Percentiles rank a stretch among this genome's conserved stretches.
Evolutionary conservation across 768 basidiomycete species (phyloP).

Genomic region (Candolleomyces efflorescens): DNA sequence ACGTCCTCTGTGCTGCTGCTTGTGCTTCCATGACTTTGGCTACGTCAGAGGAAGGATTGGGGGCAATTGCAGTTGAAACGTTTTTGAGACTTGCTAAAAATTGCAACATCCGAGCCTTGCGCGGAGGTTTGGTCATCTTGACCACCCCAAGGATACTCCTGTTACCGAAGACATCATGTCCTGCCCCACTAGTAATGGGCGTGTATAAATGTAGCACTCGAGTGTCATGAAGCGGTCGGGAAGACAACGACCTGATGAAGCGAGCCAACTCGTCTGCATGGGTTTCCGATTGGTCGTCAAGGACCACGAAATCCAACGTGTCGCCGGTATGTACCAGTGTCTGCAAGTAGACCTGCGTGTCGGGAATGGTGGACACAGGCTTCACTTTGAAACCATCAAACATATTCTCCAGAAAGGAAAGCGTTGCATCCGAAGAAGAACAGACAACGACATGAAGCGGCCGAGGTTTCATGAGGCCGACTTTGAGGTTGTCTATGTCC

Average conservation of each 20-base stretch:
- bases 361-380: slow-evolving; percentile 39
- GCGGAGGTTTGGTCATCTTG: slow-evolving; percentile 69
- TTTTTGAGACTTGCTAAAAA: slow-evolving; percentile 58
- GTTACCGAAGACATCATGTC: slow-evolving; percentile 46
- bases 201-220: slow-evolving; percentile 72
- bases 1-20: slow-evolving; percentile 44
- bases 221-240: slow-evolving; percentile 41
- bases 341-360: slow-evolving; percentile 39
- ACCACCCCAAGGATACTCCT: slow-evolving; percentile 51
- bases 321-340: slow-evolving; percentile 23
- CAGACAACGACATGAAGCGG: slow-evolving; percentile 51
- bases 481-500: slow-evolving; percentile 44
- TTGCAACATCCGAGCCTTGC: slow-evolving; percentile 55
- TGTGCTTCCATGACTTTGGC: slow-evolving; percentile 43
- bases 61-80: slow-evolving; percentile 39
- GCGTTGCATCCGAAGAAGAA: slow-evolving; percentile 56
- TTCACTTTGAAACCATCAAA: slow-evolving; percentile 50
- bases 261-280: slow-evolving; percentile 54
- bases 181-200: slow-evolving; percentile 57
- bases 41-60: slow-evolving; percentile 31
- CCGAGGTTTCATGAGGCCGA: slow-evolving; percentile 42
- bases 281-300: slow-evolving; percentile 63
- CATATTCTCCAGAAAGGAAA: slow-evolving; percentile 52
- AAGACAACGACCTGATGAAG: slow-evolving; percentile 37
- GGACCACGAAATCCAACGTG: slow-evolving; percentile 58